phyloP scores from a whole-genome alignment of 225 moss, liverwort and hornwort genomes.

The Sphagnum contortum region DNA sequence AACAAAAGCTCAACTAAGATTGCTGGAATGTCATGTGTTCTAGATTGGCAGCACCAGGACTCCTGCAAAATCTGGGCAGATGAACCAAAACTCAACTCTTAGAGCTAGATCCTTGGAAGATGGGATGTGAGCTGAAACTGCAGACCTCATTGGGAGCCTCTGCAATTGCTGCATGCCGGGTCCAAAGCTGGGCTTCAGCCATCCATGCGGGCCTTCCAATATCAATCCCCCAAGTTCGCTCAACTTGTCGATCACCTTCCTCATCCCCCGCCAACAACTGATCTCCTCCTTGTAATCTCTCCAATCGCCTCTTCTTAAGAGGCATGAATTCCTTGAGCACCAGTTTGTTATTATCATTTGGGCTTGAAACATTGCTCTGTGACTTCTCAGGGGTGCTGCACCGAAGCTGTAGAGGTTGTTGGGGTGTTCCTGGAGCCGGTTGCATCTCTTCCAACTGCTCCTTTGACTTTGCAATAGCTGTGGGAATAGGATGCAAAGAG shows the following conservation, averaged over 20 bases:
- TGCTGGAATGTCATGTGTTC: too few species aligned
- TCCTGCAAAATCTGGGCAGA: too few species aligned
- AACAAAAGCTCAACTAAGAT: too few species aligned
- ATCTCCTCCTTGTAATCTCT: slow-evolving; percentile 26
- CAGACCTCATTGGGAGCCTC: slow-evolving; percentile 34
- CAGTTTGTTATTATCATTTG: slow-evolving; percentile 21
- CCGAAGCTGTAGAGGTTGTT: slow-evolving; percentile 6
- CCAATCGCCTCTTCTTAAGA: slow-evolving; percentile 56
- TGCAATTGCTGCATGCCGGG: slow-evolving; percentile 40
- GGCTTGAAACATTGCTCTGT: slow-evolving; percentile 16
- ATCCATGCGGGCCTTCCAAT: slow-evolving; percentile 64
- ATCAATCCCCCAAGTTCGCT: neutral
- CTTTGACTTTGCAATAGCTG: slow-evolving; percentile 72
- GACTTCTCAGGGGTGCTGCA: too few species aligned
- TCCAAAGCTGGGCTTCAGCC: slow-evolving; percentile 95
- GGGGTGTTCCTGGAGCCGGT: slow-evolving; percentile 17
- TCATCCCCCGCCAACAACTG: too few species aligned
- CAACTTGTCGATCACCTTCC: too few species aligned
- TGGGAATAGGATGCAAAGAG: too few species aligned
- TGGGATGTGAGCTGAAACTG: too few species aligned
- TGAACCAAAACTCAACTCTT: too few species aligned
- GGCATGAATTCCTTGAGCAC: slow-evolving; percentile 72
- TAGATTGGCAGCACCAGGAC: too few species aligned
- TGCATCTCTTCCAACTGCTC: slow-evolving; percentile 44
- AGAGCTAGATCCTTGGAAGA: too few species aligned